These are phyloP conservation scores for Friedmanniomyces simplex DNA, from an alignment of 495 filamentous ascomycete species.

Conservation along the genomic window DNA sequence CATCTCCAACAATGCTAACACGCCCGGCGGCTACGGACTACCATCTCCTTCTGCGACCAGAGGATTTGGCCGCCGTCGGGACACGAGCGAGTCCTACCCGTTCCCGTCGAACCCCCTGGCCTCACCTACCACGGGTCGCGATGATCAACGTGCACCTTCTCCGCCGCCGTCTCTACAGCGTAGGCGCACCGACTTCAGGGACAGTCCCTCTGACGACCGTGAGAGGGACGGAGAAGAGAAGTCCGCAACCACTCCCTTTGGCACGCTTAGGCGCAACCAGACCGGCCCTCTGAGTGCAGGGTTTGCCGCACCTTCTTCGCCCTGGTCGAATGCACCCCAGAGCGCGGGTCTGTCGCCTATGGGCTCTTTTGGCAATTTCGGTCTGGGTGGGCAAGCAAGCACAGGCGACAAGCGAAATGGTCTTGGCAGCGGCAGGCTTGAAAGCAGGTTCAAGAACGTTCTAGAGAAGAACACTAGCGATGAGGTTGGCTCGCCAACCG, in stretches of 20 bases:
- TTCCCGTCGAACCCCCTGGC: constrained; percentile 43
- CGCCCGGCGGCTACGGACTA: constrained; percentile 37
- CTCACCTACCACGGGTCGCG: constrained; percentile 45
- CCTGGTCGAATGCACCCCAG: constrained; percentile 56
- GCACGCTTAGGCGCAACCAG: constrained; percentile 57
- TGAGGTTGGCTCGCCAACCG: constrained; percentile 37
- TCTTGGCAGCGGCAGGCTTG: constrained; percentile 54
- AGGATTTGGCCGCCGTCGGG: constrained; percentile 66
- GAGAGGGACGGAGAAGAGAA: constrained; percentile 41
- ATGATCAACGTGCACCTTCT: constrained; percentile 48
- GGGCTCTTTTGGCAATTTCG: constrained; percentile 80
- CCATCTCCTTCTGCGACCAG: constrained; percentile 57
- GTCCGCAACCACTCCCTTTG: constrained; percentile 43
- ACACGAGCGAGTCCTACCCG: constrained; percentile 65
- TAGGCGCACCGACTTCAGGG: constrained; percentile 62
- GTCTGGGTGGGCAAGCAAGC: constrained; percentile 45
- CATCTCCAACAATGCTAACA: constrained; percentile 48
- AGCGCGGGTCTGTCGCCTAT: constrained; percentile 55
- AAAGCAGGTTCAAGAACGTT: constrained; percentile 75
- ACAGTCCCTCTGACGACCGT: constrained; percentile 31
- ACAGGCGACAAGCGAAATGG: constrained; percentile 60
- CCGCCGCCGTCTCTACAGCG: constrained; percentile 58
- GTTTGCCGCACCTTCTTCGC: constrained; percentile 46
- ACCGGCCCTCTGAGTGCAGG: constrained; percentile 50
- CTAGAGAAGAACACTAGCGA: constrained; percentile 70